A percentile compares a stretch with the other conserved stretches of the same genome.
Evolutionary conservation across 2,329 filamentous ascomycete species (phyloP).

Genomic region (Lachnellula subtilissima): DNA sequence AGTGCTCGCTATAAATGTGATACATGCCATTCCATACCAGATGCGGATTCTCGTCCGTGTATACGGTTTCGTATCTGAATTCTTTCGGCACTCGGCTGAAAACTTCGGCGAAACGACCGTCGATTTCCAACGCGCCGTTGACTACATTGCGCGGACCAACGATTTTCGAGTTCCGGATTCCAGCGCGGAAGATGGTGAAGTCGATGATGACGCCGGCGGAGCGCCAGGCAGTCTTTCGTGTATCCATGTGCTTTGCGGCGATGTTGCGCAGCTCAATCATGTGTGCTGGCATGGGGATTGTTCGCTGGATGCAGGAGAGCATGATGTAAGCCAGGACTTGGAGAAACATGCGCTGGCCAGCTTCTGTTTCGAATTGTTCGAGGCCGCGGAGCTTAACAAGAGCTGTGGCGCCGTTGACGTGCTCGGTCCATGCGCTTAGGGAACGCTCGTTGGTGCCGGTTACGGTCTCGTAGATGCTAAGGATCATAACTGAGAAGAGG

Average conservation of each 20-base stretch:
- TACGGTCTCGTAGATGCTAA: conserved; percentile 49
- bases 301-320: conserved; percentile 46
- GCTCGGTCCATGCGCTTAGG: conserved; percentile 46
- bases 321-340: conserved; percentile 47
- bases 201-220: conserved; percentile 38
- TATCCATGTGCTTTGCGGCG: conserved; percentile 35
- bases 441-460: conserved; percentile 42
- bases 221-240: conserved; percentile 36
- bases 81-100: conserved; percentile 11
- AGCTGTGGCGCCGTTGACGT: conserved; percentile 46
- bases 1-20: conserved; percentile 24
- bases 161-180: background rate
- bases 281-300: conserved; percentile 43
- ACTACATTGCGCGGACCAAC: conserved; percentile 34
- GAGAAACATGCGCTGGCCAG: conserved; percentile 47
- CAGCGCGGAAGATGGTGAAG: conserved; percentile 9
- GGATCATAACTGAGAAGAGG: conserved; percentile 48
- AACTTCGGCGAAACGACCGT: conserved; percentile 10
- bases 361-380: conserved; percentile 42
- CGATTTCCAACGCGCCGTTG: background rate
- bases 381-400: conserved; percentile 44
- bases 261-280: conserved; percentile 43
- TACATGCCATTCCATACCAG: conserved; percentile 27
- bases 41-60: conserved; percentile 20
- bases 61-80: conserved; percentile 23